Conservation (phyloP, 2,329 filamentous ascomycete genomes). For the Colletotrichum australisinense region DNA sequence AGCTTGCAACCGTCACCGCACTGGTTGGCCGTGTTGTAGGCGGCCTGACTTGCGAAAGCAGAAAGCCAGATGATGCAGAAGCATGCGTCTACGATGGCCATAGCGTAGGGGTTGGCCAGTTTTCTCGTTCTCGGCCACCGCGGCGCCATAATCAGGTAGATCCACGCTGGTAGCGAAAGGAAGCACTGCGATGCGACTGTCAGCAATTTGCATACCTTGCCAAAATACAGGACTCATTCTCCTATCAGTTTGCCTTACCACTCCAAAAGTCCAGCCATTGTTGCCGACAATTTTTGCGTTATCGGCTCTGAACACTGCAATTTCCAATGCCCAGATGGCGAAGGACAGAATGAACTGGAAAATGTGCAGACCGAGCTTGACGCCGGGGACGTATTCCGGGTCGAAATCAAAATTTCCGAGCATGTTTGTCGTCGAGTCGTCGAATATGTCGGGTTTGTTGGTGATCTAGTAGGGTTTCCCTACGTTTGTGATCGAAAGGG, state of each 20-base stretch:
- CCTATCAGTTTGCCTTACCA: constrained; percentile 59
- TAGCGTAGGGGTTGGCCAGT: constrained; percentile 71
- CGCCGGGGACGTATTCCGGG: constrained; percentile 62
- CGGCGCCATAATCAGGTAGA: constrained; percentile 74
- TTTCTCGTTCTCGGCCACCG: constrained; percentile 71
- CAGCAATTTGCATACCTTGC: constrained; percentile 10
- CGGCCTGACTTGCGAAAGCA: constrained; percentile 73
- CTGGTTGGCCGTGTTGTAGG: constrained; percentile 67
- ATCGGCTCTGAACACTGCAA: constrained; percentile 66
- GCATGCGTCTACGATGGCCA: constrained; percentile 68
- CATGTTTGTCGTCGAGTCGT: constrained; percentile 45
- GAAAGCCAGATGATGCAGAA: constrained; percentile 74
- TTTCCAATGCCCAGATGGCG: constrained; percentile 69
- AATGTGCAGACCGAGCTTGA: constrained; percentile 69
- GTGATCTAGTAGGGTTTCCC: constrained; percentile 1
- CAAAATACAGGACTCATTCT: background rate
- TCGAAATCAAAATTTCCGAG: constrained; percentile 63
- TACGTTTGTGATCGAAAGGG: constrained; percentile 23
- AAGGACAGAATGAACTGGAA: constrained; percentile 66
- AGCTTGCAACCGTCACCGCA: constrained; percentile 68
- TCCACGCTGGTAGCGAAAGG: constrained; percentile 71
- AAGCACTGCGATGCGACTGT: constrained; percentile 64
- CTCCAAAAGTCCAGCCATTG: constrained; percentile 72
- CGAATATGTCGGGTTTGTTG: background rate
- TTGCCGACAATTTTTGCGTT: constrained; percentile 64